Conservation (phyloP, 768 basidiomycete species). For the Neoboletus subvelutipes region DNA sequence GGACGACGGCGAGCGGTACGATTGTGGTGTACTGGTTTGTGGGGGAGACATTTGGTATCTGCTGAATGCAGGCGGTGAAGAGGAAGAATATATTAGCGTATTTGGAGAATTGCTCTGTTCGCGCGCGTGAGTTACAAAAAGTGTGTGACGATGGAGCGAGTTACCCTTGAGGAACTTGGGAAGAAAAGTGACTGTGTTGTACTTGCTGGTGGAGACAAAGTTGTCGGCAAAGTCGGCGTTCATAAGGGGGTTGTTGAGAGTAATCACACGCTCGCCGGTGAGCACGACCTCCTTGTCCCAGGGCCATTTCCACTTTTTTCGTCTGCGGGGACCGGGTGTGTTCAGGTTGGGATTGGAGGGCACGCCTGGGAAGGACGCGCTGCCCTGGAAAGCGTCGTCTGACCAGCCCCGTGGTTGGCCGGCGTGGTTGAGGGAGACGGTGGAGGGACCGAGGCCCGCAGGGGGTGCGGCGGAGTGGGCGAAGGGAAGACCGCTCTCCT, state of each 20-base stretch:
- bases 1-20: slow-evolving; percentile 80
- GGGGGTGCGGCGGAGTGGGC: slow-evolving; percentile 57
- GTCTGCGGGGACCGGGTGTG: slow-evolving; percentile 8
- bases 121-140: slow-evolving; percentile 3
- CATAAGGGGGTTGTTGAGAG: slow-evolving; percentile 72
- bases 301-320: slow-evolving; percentile 71
- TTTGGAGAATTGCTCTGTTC: slow-evolving; percentile 93
- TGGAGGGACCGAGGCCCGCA: slow-evolving; percentile 55
- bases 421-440: slow-evolving; percentile 37
- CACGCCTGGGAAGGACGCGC: slow-evolving; percentile 39
- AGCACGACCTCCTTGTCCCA: slow-evolving; percentile 71
- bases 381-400: slow-evolving; percentile 53
- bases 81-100: slow-evolving; percentile 99
- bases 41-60: slow-evolving; percentile 96
- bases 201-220: slow-evolving; percentile 92
- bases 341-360: slow-evolving; percentile 7
- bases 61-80: slow-evolving; percentile 96
- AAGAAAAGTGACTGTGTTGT: slow-evolving; percentile 81
- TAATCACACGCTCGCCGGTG: slow-evolving; percentile 74
- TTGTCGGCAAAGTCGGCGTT: slow-evolving; percentile 75
- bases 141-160: slow-evolving; percentile 21
- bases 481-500: slow-evolving; percentile 56
- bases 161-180: slow-evolving; percentile 92
- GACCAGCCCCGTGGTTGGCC: slow-evolving; percentile 69
- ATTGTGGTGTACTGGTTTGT: slow-evolving; percentile 96